Conservation (phyloP, 495 filamentous ascomycete genomes). For the Penicillium parvum region DNA sequence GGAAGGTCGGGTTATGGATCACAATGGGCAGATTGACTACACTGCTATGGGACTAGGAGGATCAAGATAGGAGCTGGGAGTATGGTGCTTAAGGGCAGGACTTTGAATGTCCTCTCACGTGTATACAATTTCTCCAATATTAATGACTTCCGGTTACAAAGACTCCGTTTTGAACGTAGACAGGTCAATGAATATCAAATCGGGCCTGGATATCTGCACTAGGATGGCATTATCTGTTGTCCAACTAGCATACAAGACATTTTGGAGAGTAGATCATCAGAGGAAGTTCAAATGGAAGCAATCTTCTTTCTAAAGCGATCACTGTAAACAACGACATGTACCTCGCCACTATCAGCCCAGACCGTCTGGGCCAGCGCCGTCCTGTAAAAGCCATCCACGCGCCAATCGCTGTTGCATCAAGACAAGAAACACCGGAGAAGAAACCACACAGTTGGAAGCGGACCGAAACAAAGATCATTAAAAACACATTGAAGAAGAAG, state of each 20-base stretch:
- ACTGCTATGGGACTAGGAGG: neutral
- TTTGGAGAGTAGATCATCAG: too few species aligned
- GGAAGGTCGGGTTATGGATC: neutral
- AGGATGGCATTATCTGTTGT: too few species aligned
- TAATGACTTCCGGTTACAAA: slow-evolving; percentile 4
- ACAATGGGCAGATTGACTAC: slow-evolving; percentile 1
- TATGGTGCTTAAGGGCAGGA: neutral
- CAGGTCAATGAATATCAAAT: too few species aligned
- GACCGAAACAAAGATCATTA: slow-evolving; percentile 15
- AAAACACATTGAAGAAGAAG: slow-evolving; percentile 18
- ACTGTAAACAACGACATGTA: slow-evolving; percentile 9
- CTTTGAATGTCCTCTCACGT: neutral
- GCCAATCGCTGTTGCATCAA: slow-evolving; percentile 23
- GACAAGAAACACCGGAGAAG: slow-evolving; percentile 8
- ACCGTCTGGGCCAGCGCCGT: slow-evolving; percentile 11
- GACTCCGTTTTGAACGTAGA: too few species aligned
- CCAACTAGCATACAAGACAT: too few species aligned
- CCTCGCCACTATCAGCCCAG: slow-evolving; percentile 12
- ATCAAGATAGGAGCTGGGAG: neutral
- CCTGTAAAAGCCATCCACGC: slow-evolving; percentile 19
- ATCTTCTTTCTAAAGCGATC: slow-evolving; percentile 16
- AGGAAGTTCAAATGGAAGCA: slow-evolving; percentile 5
- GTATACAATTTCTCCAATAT: slow-evolving; percentile 4
- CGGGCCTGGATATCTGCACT: too few species aligned
- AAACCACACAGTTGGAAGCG: slow-evolving; percentile 8